phyloP scores from a whole-genome alignment of 202 grass and related monocot genomes.

The Hordeum pubiflorum region DNA sequence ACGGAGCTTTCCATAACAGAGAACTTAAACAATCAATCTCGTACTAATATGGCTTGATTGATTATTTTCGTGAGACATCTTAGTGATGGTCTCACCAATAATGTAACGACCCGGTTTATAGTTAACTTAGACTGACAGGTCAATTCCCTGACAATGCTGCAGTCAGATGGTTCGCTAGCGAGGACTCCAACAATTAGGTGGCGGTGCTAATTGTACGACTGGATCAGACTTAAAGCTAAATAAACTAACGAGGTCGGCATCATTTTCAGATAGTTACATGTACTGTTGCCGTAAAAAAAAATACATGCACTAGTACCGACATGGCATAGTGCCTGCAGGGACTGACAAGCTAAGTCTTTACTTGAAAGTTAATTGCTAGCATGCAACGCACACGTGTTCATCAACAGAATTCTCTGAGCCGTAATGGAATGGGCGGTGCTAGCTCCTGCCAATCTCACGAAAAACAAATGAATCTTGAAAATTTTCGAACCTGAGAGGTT shows the following conservation, averaged over 20 bases:
- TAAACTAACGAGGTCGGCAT: not conserved
- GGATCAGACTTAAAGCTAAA: not conserved
- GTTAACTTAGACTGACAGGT: not conserved
- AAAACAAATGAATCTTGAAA: too few relatives aligned
- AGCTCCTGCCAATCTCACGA: too few relatives aligned
- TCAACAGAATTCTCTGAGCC: too few relatives aligned
- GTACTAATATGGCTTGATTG: too few relatives aligned
- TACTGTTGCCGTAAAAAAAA: too few relatives aligned
- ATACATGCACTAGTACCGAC: too few relatives aligned
- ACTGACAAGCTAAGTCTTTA: not conserved
- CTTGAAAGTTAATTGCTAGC: too few relatives aligned
- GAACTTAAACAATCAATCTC: not conserved
- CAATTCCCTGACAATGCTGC: too few relatives aligned
- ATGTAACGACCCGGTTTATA: not conserved
- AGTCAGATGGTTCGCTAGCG: not conserved
- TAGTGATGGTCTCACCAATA: not conserved
- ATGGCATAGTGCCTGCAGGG: too few relatives aligned
- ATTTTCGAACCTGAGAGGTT: too few relatives aligned
- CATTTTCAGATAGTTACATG: not conserved
- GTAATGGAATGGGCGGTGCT: too few relatives aligned
- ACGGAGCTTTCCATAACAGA: not conserved
- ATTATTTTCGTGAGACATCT: not conserved
- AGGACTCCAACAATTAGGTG: not conserved
- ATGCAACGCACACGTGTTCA: too few relatives aligned
- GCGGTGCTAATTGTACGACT: not conserved